A percentile compares a stretch with the other conserved stretches of the same genome.
Evolutionary conservation across 768 basidiomycete genomes (phyloP).

Genomic region (Ramaria sp.): DNA sequence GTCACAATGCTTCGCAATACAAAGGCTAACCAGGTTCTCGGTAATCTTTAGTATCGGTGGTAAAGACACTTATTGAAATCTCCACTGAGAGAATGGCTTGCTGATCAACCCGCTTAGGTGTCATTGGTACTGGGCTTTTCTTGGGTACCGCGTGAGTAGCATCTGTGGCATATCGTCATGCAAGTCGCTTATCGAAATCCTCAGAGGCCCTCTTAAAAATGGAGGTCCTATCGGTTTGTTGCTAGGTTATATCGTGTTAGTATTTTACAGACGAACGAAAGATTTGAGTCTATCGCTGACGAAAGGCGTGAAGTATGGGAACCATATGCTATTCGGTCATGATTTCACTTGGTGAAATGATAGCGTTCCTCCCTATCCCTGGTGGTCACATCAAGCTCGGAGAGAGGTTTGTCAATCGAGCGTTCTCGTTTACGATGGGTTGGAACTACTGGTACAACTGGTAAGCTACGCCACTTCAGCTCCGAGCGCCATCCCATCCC

Average conservation of each 20-base stretch:
- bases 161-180: no score
- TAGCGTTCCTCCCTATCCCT: conserved; percentile 66
- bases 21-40: no score
- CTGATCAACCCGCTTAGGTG: conserved; percentile 15
- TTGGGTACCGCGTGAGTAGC: conserved; percentile 27
- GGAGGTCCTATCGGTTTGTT: conserved; percentile 71
- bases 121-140: conserved; percentile 52
- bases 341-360: conserved; percentile 53
- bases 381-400: conserved; percentile 66
- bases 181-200: no score
- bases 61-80: background rate
- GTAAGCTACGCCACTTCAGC: no score
- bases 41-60: conserved; percentile 23
- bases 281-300: background rate
- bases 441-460: conserved; percentile 29
- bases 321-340: conserved; percentile 63
- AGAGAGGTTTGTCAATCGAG: conserved; percentile 72
- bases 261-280: background rate
- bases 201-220: background rate
- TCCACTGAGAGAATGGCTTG: no score
- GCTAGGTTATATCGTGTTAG: conserved; percentile 45
- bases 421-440: conserved; percentile 46
- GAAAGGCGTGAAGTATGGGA: conserved; percentile 29
- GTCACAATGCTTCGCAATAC: background rate
- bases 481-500: no score